Evolutionary conservation across 352 stramenopile genomes (phyloP), one percentile per base, ranked within the genome.

Genomic region (Pythium aristosporum): DNA sequence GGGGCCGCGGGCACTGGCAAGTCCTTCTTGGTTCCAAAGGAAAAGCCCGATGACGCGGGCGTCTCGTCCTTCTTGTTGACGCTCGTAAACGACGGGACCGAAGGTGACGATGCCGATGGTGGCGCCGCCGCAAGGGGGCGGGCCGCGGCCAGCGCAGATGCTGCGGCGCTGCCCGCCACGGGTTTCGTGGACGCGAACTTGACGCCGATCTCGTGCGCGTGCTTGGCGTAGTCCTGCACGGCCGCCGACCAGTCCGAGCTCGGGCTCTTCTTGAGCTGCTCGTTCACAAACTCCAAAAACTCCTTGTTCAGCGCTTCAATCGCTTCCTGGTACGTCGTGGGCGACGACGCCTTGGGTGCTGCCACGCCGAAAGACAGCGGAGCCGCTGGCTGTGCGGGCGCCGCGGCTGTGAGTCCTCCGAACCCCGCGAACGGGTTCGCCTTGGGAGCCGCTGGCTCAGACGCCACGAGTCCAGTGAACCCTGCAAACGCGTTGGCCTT

Each of bases 241-340:
- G 81, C 80, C 0, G 62, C 70, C 34, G 74, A 75, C 87, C 87
- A 96, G 65, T 79, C 86, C 15, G 70, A 73, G 54, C 74, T 84
- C 39, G 82, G 82, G 60, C 91, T 90, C 60, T 85, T 80, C 51
- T 82, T 75, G 15, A 75, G 67, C 57, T 94, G 83, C 44, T 73
- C 68, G 39, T 71, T 86, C 12, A 87, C 85, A 63, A 94, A 94
- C 15, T 70, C 69, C 54, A 92, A 61, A 47, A 96, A 96, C 47
- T 79, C 82, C 61, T 90, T 89, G 67, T 96, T 96, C 2, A 96
- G 77, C 48, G 73, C 67, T 59, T 91, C 81, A 32, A 94, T 94
- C n/a, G 80, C 85, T 51, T 91, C 73, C 43, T 90, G 77, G 61
- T 91, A 92, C 51, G 73, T 82, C 11, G 47, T 39, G n/a, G 66